Percentiles rank a stretch among this genome's conserved stretches.
Evolutionary conservation across 148 eudicot species (phyloP).

Genomic region (Nyssa sinensis): DNA sequence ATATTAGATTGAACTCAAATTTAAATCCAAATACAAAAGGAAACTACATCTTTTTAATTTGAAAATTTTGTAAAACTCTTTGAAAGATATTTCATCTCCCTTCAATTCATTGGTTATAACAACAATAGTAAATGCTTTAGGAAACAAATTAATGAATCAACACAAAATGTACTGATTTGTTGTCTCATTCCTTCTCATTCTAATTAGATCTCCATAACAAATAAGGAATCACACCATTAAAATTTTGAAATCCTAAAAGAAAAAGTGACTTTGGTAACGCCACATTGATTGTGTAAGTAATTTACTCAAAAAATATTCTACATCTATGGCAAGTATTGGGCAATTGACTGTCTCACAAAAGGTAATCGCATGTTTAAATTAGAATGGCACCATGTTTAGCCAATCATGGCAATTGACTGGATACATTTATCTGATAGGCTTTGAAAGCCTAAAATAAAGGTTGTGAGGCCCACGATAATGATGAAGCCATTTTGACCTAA

Average conservation of each 20-base stretch:
- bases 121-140: too few relatives aligned
- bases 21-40: too few relatives aligned
- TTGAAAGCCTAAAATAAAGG: neutral
- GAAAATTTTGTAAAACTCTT: too few relatives aligned
- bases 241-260: neutral
- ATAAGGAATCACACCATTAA: neutral
- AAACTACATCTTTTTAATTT: too few relatives aligned
- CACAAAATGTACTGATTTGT: neutral
- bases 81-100: too few relatives aligned
- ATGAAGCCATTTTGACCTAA: neutral
- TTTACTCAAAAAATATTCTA: neutral
- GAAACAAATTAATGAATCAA: neutral
- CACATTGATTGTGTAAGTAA: neutral
- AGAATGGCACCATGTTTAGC: too few relatives aligned
- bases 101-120: too few relatives aligned
- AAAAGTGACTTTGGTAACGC: neutral
- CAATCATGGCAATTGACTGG: neutral
- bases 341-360: neutral
- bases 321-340: neutral
- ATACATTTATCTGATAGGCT: neutral
- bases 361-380: neutral
- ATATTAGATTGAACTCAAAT: too few relatives aligned
- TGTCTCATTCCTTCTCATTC: too few relatives aligned
- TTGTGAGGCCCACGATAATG: neutral
- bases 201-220: neutral